Base-by-base conservation (phyloP, 768 basidiomycete genomes). In the Boletus coccyginus region DNA sequence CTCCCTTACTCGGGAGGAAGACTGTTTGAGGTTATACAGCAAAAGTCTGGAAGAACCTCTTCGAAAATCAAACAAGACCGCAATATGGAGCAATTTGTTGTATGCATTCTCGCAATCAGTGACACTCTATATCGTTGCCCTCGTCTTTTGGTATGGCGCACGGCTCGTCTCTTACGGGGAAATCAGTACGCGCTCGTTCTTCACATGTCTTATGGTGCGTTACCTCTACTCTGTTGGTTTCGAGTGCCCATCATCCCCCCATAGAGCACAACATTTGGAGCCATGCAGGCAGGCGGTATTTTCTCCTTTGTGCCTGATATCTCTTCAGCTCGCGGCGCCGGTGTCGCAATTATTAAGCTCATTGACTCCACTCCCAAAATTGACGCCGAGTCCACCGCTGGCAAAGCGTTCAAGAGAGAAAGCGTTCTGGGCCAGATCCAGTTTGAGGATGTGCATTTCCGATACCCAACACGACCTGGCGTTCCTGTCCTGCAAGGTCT, bases 231-330 rank as follows among this genome's bases (percentile, higher is more conserved):
- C 2, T 31, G 29, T 19, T 14, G 13, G 58, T 32, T n/a, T 58
- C 27, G 5, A 46, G 14, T 17, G 17, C 17, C 43, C 50, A 63
- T 24, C 6, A 6, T 8, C 29, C 1, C 16, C 21, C 52, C 6
- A 1, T 63, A 91, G 90, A 81, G 80, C 61, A 83, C 86, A 9
- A 83, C 82, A 7, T 92, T 92, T 66, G 84, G 88, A 44, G 81
- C 91, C 12, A 90, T 94, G 52, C 92, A 95, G 74, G 94, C 92
- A 44, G 92, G 92, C 51, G 91, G 88, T 60, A 81, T 90, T 41
- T 91, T 91, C 71, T 78, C 82, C 7, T 90, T 92, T 66, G 93
- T 95, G 2, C 93, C 94, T 41, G 94, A 96, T 68, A 80, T 92
- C 51, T 92, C 90, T 1, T 88, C 90, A 2, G 94, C 94, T 24